Conservation (phyloP, 768 basidiomycete genomes). For the Pleurotus giganteus region DNA sequence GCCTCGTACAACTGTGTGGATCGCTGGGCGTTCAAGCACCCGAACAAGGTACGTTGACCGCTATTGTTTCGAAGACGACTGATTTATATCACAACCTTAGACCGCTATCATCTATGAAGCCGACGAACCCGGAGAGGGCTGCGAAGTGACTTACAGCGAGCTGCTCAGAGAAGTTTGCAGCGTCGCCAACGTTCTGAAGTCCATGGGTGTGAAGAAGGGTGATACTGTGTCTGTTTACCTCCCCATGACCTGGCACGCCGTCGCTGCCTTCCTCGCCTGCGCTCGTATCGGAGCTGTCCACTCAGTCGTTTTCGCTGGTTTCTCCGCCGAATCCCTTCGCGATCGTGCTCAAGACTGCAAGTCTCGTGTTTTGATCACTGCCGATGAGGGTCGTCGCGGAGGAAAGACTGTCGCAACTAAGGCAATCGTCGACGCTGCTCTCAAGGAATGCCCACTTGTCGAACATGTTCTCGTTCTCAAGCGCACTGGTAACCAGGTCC, state of each 20-base stretch:
- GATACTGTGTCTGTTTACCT: slow-evolving; percentile 93
- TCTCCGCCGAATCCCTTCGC: slow-evolving; percentile 90
- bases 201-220: slow-evolving; percentile 89
- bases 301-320: slow-evolving; percentile 97
- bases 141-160: slow-evolving; percentile 75
- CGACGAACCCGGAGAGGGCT: slow-evolving; percentile 84
- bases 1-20: slow-evolving; percentile 98
- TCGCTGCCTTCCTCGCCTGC: slow-evolving; percentile 95
- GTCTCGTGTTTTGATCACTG: slow-evolving; percentile 89
- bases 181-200: slow-evolving; percentile 89
- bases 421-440: slow-evolving; percentile 87
- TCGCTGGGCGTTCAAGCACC: slow-evolving; percentile 89
- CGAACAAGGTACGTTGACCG: slow-evolving; percentile 62
- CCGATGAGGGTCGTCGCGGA: slow-evolving; percentile 91
- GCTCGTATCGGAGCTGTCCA: slow-evolving; percentile 96
- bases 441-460: slow-evolving; percentile 80
- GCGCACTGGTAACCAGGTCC: slow-evolving; percentile 81
- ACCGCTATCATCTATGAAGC: slow-evolving; percentile 98
- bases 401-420: slow-evolving; percentile 96
- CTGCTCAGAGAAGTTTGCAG: slow-evolving; percentile 88
- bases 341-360: slow-evolving; percentile 91
- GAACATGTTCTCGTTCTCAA: slow-evolving; percentile 89
- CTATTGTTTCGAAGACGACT: not conserved
- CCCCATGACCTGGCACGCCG: slow-evolving; percentile 94
- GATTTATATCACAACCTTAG: slow-evolving; percentile 36